Conservation (phyloP, 1,284 basidiomycete species). For the Pseudozyma thailandica region DNA sequence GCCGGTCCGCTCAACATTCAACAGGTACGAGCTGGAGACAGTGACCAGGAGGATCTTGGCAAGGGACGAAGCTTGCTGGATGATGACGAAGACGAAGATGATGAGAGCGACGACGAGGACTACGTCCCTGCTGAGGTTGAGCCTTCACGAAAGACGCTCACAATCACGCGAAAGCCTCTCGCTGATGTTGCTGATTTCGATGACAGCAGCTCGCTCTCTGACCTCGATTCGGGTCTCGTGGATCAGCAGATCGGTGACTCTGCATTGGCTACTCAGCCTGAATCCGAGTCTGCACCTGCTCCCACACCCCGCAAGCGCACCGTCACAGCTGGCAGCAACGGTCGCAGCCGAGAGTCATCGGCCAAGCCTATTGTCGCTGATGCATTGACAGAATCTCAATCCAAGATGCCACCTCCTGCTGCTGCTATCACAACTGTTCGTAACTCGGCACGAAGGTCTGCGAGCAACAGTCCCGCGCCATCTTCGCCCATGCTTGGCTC, state of each 20-base stretch:
- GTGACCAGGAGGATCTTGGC: constrained; percentile 28
- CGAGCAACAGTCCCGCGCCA: constrained; percentile 48
- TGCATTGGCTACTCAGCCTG: constrained; percentile 19
- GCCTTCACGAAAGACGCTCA: constrained; percentile 9
- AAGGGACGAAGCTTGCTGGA: constrained; percentile 14
- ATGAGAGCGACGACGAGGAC: constrained; percentile 47
- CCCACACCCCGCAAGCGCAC: constrained; percentile 17
- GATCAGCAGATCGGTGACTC: constrained; percentile 35
- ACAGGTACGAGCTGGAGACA: constrained; percentile 36
- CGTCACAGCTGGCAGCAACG: constrained; percentile 1
- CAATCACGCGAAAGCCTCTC: constrained; percentile 10
- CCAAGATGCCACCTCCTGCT: constrained; percentile 50
- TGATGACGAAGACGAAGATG: constrained; percentile 32
- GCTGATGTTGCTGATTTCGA: constrained; percentile 7
- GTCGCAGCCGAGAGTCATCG: constrained; percentile 17
- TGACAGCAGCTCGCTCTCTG: constrained; percentile 45
- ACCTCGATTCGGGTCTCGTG: constrained; percentile 24
- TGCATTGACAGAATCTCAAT: constrained; percentile 43
- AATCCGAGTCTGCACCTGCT: background rate
- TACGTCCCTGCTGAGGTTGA: constrained; percentile 27
- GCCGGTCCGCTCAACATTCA: constrained; percentile 40
- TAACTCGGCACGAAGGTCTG: constrained; percentile 30
- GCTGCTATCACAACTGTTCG: constrained; percentile 23
- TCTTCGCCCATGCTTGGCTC: constrained; percentile 34
- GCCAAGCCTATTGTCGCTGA: constrained; percentile 12